Evolutionary conservation across 768 basidiomycete species (phyloP).

Genomic region (Podaxis mareebaensis): DNA sequence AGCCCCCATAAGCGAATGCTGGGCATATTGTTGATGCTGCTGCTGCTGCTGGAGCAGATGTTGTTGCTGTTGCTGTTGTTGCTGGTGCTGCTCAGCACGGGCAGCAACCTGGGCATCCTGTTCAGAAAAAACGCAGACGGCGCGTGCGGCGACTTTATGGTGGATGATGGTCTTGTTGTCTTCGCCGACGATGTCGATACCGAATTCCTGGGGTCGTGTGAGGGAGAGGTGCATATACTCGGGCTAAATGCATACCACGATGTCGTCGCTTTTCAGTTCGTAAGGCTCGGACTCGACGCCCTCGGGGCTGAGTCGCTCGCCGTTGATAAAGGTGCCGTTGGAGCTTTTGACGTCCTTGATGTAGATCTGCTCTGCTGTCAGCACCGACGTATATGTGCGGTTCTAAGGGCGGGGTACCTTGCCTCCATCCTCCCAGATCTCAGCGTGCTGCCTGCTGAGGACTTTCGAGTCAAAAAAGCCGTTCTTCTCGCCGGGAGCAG

Average conservation of each 20-base stretch:
- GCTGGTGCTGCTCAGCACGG: slow-evolving; percentile 68
- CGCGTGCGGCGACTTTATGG: slow-evolving; percentile 96
- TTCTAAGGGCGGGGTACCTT: slow-evolving; percentile 56
- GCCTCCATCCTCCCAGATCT: slow-evolving; percentile 93
- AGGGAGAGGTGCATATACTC: slow-evolving; percentile 17
- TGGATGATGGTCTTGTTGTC: slow-evolving; percentile 98
- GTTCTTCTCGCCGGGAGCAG: slow-evolving; percentile 88
- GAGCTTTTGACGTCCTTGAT: slow-evolving; percentile 99
- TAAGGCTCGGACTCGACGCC: slow-evolving; percentile 90
- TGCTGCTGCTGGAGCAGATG: slow-evolving; percentile 30
- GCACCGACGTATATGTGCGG: slow-evolving; percentile 10
- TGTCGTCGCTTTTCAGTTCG: slow-evolving; percentile 93
- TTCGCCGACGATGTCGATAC: slow-evolving; percentile 98
- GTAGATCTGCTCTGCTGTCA: slow-evolving; percentile 66
- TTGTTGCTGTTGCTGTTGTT: slow-evolving; percentile 45
- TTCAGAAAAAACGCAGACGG: slow-evolving; percentile 83
- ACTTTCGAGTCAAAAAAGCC: slow-evolving; percentile 98
- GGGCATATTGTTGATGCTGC: slow-evolving; percentile 15
- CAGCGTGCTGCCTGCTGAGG: slow-evolving; percentile 91
- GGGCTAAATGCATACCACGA: slow-evolving; percentile 66
- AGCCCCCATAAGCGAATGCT: slow-evolving; percentile 14
- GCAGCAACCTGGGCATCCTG: slow-evolving; percentile 81
- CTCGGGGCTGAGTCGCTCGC: slow-evolving; percentile 87
- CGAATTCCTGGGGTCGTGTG: slow-evolving; percentile 76
- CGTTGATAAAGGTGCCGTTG: slow-evolving; percentile 98